Evolutionary conservation across 2,329 filamentous ascomycete genomes (phyloP), one percentile per base, ranked within the genome.

Genomic region (Pseudopyricularia javanii): DNA sequence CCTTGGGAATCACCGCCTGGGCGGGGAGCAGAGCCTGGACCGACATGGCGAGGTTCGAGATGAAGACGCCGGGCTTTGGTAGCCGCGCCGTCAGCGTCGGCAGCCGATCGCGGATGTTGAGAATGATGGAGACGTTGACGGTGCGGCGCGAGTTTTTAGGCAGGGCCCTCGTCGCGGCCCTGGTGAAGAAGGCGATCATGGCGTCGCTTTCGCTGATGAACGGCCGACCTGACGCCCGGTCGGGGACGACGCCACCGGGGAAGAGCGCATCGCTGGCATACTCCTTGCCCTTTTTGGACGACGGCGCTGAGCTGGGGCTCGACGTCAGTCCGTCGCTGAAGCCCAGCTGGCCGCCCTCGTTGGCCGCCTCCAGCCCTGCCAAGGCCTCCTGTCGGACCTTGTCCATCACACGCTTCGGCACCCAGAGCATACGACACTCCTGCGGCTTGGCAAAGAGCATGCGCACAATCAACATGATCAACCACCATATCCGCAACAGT

Each of bases 181-280:
- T 35, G 22, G 49, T 45, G 35, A 51, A 51, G 24, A 51, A 45
- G 24, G 24, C 35, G 8, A 43, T 20, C 34, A 51, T 22, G 15
- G 37, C 49, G n/a, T 51, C 49, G 24, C 28, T 43, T n/a, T 51
- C 49, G 15, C 34, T 43, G 15, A 51, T 28, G 35, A 51, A 51
- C 2, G 49, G 35, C 34, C 35, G 34, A 8, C 49, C 49, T 35
- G 49, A 43, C 35, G 37, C 35, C 11, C 26, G 49, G 28, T 51
- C 49, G 7, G 49, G 34, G 11, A 51, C 49, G 24, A 51, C 20
- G 35, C 49, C 49, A n/a, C 34, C 26, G 33, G 49, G 49, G 35
- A 51, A 43, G 14, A 51, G 26, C 17, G 26, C 37, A 15, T 24
- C 28, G 34, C 20, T 28, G 34, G 15, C 24, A 8, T 37, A 20